A percentile compares a stretch with the other conserved stretches of the same genome.
Evolutionary conservation across 768 basidiomycete species (phyloP).

Genomic region (Psilocybe tampanensis): DNA sequence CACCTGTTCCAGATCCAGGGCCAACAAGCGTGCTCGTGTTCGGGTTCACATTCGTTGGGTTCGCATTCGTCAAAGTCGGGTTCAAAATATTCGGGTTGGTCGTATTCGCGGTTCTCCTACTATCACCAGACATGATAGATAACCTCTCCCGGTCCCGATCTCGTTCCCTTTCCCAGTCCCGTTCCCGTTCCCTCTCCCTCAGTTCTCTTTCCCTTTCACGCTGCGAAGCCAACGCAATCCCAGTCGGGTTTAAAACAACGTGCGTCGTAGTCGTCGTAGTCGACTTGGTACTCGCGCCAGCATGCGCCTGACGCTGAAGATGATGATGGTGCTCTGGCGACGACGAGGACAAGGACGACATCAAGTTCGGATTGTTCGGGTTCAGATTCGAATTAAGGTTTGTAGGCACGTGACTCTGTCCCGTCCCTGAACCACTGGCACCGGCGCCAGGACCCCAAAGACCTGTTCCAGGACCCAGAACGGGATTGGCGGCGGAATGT

Average conservation of each 20-base stretch:
- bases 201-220: conserved; percentile 6
- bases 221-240: background rate
- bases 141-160: conserved; percentile 1
- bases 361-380: background rate
- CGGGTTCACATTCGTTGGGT: background rate
- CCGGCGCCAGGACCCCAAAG: background rate
- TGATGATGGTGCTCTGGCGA: conserved; percentile 2
- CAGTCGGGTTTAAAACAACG: background rate
- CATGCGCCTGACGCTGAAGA: background rate
- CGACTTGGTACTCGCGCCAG: background rate
- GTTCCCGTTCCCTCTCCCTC: conserved; percentile 9
- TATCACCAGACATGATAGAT: background rate
- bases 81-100: background rate
- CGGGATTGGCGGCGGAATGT: background rate
- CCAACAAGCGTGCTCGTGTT: conserved; percentile 11
- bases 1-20: conserved; percentile 16
- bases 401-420: background rate
- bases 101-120: conserved; percentile 8
- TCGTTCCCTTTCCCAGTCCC: conserved; percentile 4
- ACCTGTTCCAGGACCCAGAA: background rate
- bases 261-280: background rate
- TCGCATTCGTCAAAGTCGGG: background rate
- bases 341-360: conserved; percentile 1
- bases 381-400: background rate
- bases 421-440: background rate